Evolutionary conservation across 1,284 basidiomycete genomes (phyloP).

Genomic region (Austroboletus novae-zelandiae): DNA sequence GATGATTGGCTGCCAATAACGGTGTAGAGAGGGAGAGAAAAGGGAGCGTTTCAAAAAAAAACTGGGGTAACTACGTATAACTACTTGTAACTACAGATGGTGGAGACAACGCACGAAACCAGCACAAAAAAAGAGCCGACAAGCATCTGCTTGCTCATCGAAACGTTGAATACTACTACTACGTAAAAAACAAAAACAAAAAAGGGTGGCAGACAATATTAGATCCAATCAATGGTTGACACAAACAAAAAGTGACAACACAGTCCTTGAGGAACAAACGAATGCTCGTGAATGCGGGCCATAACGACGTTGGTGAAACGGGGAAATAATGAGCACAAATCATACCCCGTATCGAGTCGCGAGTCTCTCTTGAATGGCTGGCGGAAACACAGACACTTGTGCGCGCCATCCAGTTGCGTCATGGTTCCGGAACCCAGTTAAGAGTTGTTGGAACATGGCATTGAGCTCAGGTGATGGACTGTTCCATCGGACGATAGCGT

Average conservation of each 20-base stretch:
- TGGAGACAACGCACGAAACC: constrained; percentile 23
- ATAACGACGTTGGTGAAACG: constrained; percentile 6
- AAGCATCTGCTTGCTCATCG: not conserved
- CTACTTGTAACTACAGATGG: constrained; percentile 32
- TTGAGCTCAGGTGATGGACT: constrained; percentile 87
- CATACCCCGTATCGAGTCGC: constrained; percentile 75
- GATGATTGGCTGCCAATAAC: not conserved
- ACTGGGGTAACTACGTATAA: constrained; percentile 33
- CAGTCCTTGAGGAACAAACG: constrained; percentile 8
- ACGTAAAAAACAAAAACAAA: constrained; percentile 1
- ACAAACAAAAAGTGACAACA: constrained; percentile 14
- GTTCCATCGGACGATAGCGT: constrained; percentile 94
- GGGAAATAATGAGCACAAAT: constrained; percentile 8
- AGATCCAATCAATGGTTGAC: constrained; percentile 26
- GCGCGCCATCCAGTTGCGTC: constrained; percentile 75
- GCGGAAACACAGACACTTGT: constrained; percentile 75
- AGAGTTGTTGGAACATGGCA: constrained; percentile 83
- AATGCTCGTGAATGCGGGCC: constrained; percentile 15
- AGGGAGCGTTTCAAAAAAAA: constrained; percentile 27
- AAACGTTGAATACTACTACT: constrained; percentile 25
- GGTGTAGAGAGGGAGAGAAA: constrained; percentile 11
- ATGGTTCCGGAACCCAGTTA: constrained; percentile 84
- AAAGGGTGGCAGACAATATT: constrained; percentile 6
- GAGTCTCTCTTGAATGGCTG: constrained; percentile 75
- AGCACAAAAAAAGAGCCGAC: not conserved